phyloP scores from a whole-genome alignment of 73 alveolate genomes.

The Blepharisma stoltei region DNA sequence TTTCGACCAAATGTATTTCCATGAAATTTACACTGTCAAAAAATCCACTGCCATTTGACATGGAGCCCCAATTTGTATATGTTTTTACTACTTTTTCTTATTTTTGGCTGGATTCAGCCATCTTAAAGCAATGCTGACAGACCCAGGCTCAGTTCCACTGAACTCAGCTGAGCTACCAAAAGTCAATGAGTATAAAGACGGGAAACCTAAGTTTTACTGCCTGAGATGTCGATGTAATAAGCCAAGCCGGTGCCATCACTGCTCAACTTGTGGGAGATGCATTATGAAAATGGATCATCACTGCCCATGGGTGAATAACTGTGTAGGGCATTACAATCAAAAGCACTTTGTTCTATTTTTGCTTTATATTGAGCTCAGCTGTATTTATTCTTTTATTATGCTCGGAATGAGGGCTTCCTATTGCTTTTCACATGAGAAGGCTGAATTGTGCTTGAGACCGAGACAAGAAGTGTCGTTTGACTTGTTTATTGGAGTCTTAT shows the following conservation, averaged over 20 bases:
- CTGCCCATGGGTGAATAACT: slow-evolving; percentile 25
- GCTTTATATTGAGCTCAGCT: not conserved
- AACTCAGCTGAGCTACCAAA: not conserved
- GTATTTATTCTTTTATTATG: slow-evolving; percentile 18
- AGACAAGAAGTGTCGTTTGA: slow-evolving; percentile 8
- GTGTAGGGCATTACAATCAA: slow-evolving; percentile 1
- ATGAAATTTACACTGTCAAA: too few species aligned
- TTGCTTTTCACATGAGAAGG: not conserved
- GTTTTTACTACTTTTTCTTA: not conserved
- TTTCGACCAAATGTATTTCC: too few species aligned
- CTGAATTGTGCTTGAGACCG: slow-evolving; percentile 3
- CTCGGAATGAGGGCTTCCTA: slow-evolving; percentile 3
- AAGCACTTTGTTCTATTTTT: not conserved
- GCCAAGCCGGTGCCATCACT: slow-evolving; percentile 5
- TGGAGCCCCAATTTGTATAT: not conserved
- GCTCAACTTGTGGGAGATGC: slow-evolving; percentile 6
- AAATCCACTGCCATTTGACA: too few species aligned
- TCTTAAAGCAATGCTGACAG: not conserved
- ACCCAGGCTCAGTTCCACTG: slow-evolving; percentile 9
- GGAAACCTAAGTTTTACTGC: not conserved
- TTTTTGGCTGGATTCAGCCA: not conserved
- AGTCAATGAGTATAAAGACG: too few species aligned
- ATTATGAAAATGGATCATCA: slow-evolving; percentile 27
- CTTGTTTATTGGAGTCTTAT: not conserved
- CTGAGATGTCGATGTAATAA: not conserved